Percentiles rank a stretch among this genome's conserved stretches.
phyloP scores from a whole-genome alignment of 495 filamentous ascomycete species.

The Mycothermus thermophilus region DNA sequence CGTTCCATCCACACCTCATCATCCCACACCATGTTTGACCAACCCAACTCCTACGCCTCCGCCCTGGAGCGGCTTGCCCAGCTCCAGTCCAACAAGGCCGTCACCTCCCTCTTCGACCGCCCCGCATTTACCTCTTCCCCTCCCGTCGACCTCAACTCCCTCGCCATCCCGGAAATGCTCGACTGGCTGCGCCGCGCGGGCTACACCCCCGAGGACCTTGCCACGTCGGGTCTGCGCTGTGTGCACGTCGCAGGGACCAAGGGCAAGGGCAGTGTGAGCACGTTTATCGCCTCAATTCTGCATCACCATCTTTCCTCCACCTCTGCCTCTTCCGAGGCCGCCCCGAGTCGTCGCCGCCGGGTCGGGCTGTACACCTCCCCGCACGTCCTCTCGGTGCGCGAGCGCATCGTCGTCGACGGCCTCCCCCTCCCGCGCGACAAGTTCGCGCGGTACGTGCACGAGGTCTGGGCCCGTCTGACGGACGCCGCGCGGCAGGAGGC shows the following conservation, averaged over 20 bases:
- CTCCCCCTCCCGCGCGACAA: conserved; percentile 55
- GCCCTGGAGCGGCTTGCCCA: conserved; percentile 46
- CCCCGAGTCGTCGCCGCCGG: conserved; percentile 29
- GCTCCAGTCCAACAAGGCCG: conserved; percentile 60
- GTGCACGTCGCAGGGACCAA: conserved; percentile 87
- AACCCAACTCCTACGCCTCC: conserved; percentile 17
- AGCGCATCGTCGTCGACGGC: conserved; percentile 75
- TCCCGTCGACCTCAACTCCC: conserved; percentile 47
- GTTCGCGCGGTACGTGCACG: conserved; percentile 79
- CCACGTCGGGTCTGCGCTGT: conserved; percentile 55
- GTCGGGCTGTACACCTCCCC: conserved; percentile 82
- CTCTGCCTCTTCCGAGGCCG: conserved; percentile 30
- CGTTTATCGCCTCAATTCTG: conserved; percentile 49
- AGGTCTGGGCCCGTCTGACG: conserved; percentile 69
- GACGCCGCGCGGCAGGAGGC: too few species aligned
- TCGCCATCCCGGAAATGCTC: conserved; percentile 60
- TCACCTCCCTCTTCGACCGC: conserved; percentile 33
- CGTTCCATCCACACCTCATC: not conserved
- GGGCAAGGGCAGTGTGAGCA: conserved; percentile 75
- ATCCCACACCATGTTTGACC: not conserved
- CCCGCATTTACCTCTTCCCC: conserved; percentile 21
- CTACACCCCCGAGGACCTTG: conserved; percentile 60
- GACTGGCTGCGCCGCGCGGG: conserved; percentile 64
- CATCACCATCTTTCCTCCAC: too few species aligned
- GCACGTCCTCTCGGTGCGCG: conserved; percentile 73